Conservation (phyloP, 1,139 yeast genomes). For the Ogataea hybrid region DNA sequence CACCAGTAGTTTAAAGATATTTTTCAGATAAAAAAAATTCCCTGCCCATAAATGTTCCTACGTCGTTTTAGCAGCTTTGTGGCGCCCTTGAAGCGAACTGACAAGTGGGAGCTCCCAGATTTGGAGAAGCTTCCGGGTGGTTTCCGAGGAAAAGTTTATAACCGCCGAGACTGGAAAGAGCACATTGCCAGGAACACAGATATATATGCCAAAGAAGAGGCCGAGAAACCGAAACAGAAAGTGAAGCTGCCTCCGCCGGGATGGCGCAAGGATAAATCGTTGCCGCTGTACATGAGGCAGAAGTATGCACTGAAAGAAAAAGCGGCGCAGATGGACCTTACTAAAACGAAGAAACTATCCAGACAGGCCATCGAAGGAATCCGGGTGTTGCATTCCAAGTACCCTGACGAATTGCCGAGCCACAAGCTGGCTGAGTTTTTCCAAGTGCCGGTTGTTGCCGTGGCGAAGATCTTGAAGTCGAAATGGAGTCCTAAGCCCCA, state of each 20-base stretch:
- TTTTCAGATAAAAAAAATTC: neutral
- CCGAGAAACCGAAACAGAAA: neutral
- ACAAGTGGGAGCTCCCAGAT: slow-evolving; percentile 29
- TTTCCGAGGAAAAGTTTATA: slow-evolving; percentile 31
- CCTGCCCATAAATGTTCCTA: neutral
- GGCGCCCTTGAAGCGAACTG: slow-evolving; percentile 17
- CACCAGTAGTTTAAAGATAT: slow-evolving; percentile 1
- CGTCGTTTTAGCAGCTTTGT: neutral
- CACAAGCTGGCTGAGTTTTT: slow-evolving; percentile 64
- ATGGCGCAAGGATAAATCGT: slow-evolving; percentile 39
- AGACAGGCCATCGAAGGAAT: slow-evolving; percentile 71
- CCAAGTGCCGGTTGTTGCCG: slow-evolving; percentile 77
- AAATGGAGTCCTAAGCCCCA: slow-evolving; percentile 67
- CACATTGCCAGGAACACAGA: slow-evolving; percentile 25
- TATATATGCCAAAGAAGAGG: slow-evolving; percentile 18
- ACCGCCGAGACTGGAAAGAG: slow-evolving; percentile 28
- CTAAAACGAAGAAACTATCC: slow-evolving; percentile 51
- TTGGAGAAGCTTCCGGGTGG: slow-evolving; percentile 31
- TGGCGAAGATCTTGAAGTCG: slow-evolving; percentile 74
- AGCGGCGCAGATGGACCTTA: slow-evolving; percentile 23
- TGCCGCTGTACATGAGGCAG: slow-evolving; percentile 69
- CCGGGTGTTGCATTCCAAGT: slow-evolving; percentile 46
- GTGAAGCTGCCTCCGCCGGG: slow-evolving; percentile 36
- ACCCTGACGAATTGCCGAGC: slow-evolving; percentile 57
- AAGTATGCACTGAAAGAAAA: slow-evolving; percentile 60